phyloP scores from a whole-genome alignment of 352 stramenopile genomes.

The Pythium vanterpoolii region DNA sequence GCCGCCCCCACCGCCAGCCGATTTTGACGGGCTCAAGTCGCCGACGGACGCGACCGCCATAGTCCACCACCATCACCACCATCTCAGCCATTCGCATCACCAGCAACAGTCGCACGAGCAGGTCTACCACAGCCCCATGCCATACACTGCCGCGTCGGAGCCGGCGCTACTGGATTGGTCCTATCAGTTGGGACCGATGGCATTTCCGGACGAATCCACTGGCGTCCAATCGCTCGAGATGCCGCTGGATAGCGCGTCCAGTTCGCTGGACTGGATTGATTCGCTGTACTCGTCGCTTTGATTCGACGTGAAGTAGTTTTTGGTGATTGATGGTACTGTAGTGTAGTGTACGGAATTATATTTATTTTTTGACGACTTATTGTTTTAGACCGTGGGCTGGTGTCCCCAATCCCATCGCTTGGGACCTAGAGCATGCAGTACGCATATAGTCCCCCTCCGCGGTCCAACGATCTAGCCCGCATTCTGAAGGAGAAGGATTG shows the following conservation, averaged over 20 bases:
- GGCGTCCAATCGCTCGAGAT: neutral
- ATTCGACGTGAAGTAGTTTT: neutral
- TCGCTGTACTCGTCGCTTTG: constrained; percentile 11
- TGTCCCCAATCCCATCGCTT: too few relatives aligned
- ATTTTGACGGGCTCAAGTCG: constrained; percentile 2
- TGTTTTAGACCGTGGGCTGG: too few relatives aligned
- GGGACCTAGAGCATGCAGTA: too few relatives aligned
- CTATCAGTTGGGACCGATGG: neutral
- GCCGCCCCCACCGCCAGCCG: too few relatives aligned
- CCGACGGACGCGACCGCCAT: constrained; percentile 9
- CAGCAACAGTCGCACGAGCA: neutral
- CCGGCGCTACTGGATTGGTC: neutral
- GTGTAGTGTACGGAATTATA: neutral
- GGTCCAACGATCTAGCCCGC: too few relatives aligned
- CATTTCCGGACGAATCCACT: too few relatives aligned
- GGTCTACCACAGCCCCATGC: neutral
- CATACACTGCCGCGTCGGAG: neutral
- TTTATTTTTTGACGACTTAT: neutral
- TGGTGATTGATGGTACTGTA: neutral
- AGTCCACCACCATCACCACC: neutral
- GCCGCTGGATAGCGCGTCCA: too few relatives aligned
- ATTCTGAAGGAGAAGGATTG: too few relatives aligned
- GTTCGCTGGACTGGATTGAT: constrained; percentile 6
- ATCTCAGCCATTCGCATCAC: too few relatives aligned
- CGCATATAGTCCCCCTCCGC: too few relatives aligned